phyloP scores from a whole-genome alignment of 805 yeast genomes.

The Hanseniaspora hatyaiensis region DNA sequence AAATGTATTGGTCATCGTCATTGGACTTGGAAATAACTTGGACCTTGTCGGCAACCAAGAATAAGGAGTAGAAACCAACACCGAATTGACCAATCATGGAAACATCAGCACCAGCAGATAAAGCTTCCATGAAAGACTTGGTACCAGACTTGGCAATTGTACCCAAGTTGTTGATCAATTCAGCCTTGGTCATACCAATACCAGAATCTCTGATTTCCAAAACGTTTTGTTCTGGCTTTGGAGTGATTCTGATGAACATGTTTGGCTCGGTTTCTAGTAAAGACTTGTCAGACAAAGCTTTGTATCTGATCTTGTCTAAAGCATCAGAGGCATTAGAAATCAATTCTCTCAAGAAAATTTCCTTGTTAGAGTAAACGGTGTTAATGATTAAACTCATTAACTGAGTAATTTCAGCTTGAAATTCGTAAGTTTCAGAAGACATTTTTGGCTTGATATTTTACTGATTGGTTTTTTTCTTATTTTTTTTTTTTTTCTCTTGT shows the following conservation, averaged over 20 bases:
- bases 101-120: conserved; percentile 98
- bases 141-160: conserved; percentile 99
- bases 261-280: conserved; percentile 92
- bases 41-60: conserved; percentile 97
- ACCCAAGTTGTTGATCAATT: conserved; percentile 97
- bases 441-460: conserved; percentile 24
- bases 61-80: conserved; percentile 99
- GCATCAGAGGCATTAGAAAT: conserved; percentile 99
- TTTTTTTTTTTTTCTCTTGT: conserved; percentile 5
- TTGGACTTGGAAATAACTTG: conserved; percentile 97
- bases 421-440: conserved; percentile 78
- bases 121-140: conserved; percentile 98
- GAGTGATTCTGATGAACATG: conserved; percentile 92
- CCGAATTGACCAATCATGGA: conserved; percentile 99
- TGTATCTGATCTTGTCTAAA: conserved; percentile 93
- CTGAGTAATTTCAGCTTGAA: conserved; percentile 99
- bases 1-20: conserved; percentile 97
- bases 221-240: conserved; percentile 85
- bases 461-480: not conserved
- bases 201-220: conserved; percentile 98
- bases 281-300: conserved; percentile 84
- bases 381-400: conserved; percentile 98
- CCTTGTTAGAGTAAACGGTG: conserved; percentile 99
- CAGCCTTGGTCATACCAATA: conserved; percentile 99
- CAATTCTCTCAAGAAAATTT: conserved; percentile 96